Evolutionary conservation across 1,284 basidiomycete species (phyloP), one percentile per base, ranked within the genome.

Genomic region (Melampsora medusae): DNA sequence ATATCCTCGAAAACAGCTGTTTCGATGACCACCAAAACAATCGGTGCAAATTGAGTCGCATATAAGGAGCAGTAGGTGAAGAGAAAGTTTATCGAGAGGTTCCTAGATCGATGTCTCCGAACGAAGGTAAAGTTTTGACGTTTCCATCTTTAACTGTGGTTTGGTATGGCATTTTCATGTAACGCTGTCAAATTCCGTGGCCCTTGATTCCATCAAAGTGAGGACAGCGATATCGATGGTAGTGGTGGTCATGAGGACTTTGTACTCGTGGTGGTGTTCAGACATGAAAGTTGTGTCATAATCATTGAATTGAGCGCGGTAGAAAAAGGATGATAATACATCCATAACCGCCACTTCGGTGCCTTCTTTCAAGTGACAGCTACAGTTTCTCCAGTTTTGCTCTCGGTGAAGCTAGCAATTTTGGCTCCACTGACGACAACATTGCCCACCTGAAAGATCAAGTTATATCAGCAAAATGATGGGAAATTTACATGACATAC

Each of bases 181-280:
- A 99, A 56, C 97, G 90, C 82, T 96, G 92, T 68, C 96, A 92
- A 80, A 98, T 98, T 5, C 91, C 93, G 83, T 98, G 94, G 61
- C 96, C 96, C 85, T 97, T 97, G 85, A 97, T 92, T 84, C 96
- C 96, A 86, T 97, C 97, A 80, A 99, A 99, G 85, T 99, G 96
- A 80, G 86, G 22, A 99, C 92, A 68, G 93, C 93, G 78, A 97
- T 90, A 61, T 88, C 89, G n/a, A n/a, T n/a, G 1, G 92, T 91
- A 79, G 93, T 90, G 42, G 87, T 89, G 71, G 87, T 86, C 79
- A 97, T 82, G 62, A 89, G 86, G 64, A 99, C 90, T 62, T 89
- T 84, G 83, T 96, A 97, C 80, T 94, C 92, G 2, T 90, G 89
- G 83, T 96, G 93, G 79, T 95, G 90, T 68, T 90, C 87, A 31